Percentiles rank a stretch among this genome's conserved stretches.
phyloP scores from a whole-genome alignment of 2,329 filamentous ascomycete species.

The Nothomitra cinnamomea region DNA sequence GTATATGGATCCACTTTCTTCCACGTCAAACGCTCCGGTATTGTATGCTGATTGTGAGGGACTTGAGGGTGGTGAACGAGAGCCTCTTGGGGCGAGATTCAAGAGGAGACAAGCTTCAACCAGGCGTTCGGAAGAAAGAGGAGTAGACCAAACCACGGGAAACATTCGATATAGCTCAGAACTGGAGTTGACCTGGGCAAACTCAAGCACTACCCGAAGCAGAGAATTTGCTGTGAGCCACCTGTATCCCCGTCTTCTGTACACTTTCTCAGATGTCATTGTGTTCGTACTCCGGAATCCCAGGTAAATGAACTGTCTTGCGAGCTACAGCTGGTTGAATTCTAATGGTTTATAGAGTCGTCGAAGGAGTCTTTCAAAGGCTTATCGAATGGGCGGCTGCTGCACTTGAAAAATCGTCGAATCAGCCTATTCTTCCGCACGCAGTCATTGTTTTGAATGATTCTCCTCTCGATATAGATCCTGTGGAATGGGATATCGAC shows the following conservation, averaged over 20 bases:
- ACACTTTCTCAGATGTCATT: conserved; percentile 27
- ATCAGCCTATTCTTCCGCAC: conserved; percentile 37
- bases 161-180: conserved; percentile 3
- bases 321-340: not conserved
- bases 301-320: conserved; percentile 12
- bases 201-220: conserved; percentile 15
- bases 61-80: conserved; percentile 30
- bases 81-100: conserved; percentile 12
- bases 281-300: conserved; percentile 26
- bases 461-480: conserved; percentile 22
- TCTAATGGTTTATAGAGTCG: conserved; percentile 17
- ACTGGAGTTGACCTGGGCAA: conserved; percentile 16
- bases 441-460: conserved; percentile 36
- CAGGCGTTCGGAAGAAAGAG: conserved; percentile 6
- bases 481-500: conserved; percentile 27
- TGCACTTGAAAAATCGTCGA: conserved; percentile 34
- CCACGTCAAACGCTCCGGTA: conserved; percentile 23
- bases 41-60: conserved; percentile 37
- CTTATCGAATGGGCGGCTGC: conserved; percentile 34
- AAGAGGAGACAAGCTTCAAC: conserved; percentile 5
- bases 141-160: not conserved
- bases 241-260: conserved; percentile 25
- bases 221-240: conserved; percentile 23
- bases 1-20: conserved; percentile 30
- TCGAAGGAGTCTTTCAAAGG: conserved; percentile 27